Evolutionary conservation across 108 stramenopile species (phyloP).

Genomic region (Nannochloropsis granulata): DNA sequence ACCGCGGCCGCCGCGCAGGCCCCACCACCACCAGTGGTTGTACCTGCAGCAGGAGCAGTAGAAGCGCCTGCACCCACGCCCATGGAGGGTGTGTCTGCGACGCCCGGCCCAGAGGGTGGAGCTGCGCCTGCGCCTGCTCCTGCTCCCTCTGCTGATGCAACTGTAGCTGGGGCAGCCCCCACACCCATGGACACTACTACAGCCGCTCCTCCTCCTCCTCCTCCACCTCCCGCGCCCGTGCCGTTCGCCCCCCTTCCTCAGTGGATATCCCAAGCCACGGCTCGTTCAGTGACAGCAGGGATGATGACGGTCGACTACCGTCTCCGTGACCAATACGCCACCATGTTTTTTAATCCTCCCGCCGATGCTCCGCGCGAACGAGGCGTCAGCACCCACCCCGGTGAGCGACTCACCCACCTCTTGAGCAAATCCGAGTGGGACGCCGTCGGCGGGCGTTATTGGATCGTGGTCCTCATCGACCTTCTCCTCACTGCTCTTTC

Average conservation of each 20-base stretch:
- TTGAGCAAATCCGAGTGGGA: background rate
- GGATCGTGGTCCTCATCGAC: background rate
- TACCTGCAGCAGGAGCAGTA: background rate
- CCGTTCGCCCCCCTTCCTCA: background rate
- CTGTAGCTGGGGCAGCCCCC: too few relatives aligned
- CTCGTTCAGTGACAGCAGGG: background rate
- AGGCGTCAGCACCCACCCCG: background rate
- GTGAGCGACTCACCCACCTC: background rate
- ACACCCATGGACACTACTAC: too few relatives aligned
- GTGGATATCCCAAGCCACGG: background rate
- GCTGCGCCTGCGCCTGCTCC: background rate
- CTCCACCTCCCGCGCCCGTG: background rate
- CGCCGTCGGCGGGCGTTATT: background rate
- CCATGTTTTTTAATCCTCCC: background rate
- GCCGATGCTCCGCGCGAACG: background rate
- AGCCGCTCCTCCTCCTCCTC: background rate
- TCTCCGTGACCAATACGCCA: background rate
- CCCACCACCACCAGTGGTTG: background rate
- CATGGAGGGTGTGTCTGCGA: background rate
- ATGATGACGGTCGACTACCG: background rate
- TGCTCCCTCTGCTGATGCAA: background rate
- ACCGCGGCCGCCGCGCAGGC: background rate
- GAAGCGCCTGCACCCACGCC: background rate
- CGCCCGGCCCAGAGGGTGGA: background rate
- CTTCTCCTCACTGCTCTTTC: background rate